phyloP scores from a whole-genome alignment of 768 basidiomycete genomes.

The Pisolithus orientalis region DNA sequence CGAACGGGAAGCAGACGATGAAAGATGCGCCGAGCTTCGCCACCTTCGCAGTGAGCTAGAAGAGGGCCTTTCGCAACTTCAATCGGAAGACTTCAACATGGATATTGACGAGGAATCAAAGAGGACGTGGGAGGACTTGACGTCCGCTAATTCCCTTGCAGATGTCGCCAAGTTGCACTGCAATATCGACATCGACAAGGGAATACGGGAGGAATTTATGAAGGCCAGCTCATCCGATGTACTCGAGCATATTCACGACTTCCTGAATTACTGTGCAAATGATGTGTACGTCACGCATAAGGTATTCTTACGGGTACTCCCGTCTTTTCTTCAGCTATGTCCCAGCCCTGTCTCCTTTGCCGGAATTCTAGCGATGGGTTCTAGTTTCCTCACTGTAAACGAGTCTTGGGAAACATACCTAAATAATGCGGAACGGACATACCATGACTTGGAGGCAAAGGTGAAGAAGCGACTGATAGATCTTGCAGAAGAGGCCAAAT shows the following conservation, averaged over 20 bases:
- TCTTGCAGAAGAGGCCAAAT: slow-evolving; percentile 55
- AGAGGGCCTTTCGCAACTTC: slow-evolving; percentile 34
- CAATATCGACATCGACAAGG: slow-evolving; percentile 72
- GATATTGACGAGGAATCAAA: slow-evolving; percentile 34
- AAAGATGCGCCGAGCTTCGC: slow-evolving; percentile 33
- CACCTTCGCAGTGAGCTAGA: slow-evolving; percentile 32
- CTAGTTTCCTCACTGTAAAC: slow-evolving; percentile 86
- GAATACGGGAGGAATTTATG: slow-evolving; percentile 72
- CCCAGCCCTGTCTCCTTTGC: slow-evolving; percentile 92
- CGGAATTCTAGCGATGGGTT: slow-evolving; percentile 87
- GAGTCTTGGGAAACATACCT: slow-evolving; percentile 85
- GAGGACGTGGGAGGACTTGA: slow-evolving; percentile 89
- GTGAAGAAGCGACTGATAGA: slow-evolving; percentile 57
- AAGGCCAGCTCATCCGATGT: slow-evolving; percentile 60
- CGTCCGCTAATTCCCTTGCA: slow-evolving; percentile 84
- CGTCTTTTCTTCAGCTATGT: slow-evolving; percentile 75
- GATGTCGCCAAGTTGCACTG: slow-evolving; percentile 93
- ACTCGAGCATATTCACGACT: slow-evolving; percentile 56
- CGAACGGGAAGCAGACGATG: slow-evolving; percentile 34
- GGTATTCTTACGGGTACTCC: slow-evolving; percentile 72
- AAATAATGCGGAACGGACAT: slow-evolving; percentile 68
- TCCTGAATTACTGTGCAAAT: slow-evolving; percentile 77
- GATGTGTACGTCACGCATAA: slow-evolving; percentile 84
- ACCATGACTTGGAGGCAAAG: slow-evolving; percentile 59
- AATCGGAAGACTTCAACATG: slow-evolving; percentile 31